phyloP scores from a whole-genome alignment of 257 asterid genomes.

The Nemophila menziesii region DNA sequence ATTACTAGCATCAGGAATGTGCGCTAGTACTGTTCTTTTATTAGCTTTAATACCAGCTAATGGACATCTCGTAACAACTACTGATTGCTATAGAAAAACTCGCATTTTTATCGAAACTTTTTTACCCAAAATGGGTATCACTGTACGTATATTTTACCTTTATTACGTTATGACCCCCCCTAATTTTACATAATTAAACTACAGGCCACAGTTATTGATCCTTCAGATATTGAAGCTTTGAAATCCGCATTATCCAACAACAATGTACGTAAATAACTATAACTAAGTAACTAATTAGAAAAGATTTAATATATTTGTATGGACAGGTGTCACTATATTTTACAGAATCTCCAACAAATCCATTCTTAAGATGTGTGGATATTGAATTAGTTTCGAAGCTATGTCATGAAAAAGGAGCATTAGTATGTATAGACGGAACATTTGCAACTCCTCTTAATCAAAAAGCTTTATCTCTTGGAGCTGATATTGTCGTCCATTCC shows the following conservation, averaged over 20 bases:
- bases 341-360: conserved; percentile 91
- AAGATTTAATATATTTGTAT: too few species aligned
- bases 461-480: conserved; percentile 87
- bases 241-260: conserved; percentile 54
- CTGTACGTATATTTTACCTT: conserved; percentile 22
- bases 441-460: conserved; percentile 93
- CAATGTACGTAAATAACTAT: conserved; percentile 45
- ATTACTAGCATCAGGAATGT: conserved; percentile 86
- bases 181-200: conserved; percentile 7
- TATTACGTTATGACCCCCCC: not conserved
- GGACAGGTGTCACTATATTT: conserved; percentile 74
- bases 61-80: conserved; percentile 84
- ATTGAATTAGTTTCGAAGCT: conserved; percentile 78
- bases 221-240: conserved; percentile 81
- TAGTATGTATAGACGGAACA: conserved; percentile 80
- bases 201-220: conserved; percentile 92
- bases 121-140: conserved; percentile 84
- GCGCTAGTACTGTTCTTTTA: conserved; percentile 75
- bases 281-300: too few species aligned
- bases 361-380: conserved; percentile 88
- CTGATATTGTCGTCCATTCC: conserved; percentile 83
- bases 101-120: conserved; percentile 71
- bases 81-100: conserved; percentile 88
- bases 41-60: conserved; percentile 92
- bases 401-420: conserved; percentile 76